Base-by-base conservation (phyloP, 2,329 filamentous ascomycete species). In the Dothistroma septosporum region DNA sequence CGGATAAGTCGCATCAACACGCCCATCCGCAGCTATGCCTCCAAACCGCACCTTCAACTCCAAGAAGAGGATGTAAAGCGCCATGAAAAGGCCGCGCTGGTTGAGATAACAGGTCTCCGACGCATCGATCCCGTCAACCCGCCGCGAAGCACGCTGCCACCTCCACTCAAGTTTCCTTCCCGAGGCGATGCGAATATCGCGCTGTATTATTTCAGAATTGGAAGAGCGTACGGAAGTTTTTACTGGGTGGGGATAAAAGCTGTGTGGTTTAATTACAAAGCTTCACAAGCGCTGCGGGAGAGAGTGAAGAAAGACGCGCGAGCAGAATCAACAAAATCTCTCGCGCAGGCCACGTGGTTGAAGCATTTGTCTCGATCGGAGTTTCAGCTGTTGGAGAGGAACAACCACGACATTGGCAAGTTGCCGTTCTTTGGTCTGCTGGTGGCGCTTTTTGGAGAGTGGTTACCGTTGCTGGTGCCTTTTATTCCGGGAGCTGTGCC, bases 181-280 rank as follows among this genome's bases (percentile, higher is more conserved):
- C 82, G 85, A 57, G 73, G 79, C 19, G 71, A 80, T 21, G 70
- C 82, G 32, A 76, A 77, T 31, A 71, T 77, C 21, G 72, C 83
- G 58, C 75, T 75, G 19, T 84, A 89, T 77, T 79, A 85, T 63
- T 83, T 84, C 70, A 73, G 76, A 48, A 77, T 87, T 31, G 93
- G 91, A 64, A 88, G 89, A 73, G 85, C 89, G 55, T 96, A 96
- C 76, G 68, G 89, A 10, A 76, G 76, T 37, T 97, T 97, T 83
- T 97, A 97, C 85, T 96, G 94, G 77, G 82, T 85, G 0, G 93
- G 92, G 19, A 76, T 96, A 33, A 86, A 87, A 71, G 86, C 88
- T 68, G 86, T 96, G 55, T 86, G 85, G 73, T 77, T 79, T 61
- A 96, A 96, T 66, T 79, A 81, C 66, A 76, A 78, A 60, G 70